phyloP scores from a whole-genome alignment of 2,329 filamentous ascomycete species.

The Nothomitra cinnamomea region DNA sequence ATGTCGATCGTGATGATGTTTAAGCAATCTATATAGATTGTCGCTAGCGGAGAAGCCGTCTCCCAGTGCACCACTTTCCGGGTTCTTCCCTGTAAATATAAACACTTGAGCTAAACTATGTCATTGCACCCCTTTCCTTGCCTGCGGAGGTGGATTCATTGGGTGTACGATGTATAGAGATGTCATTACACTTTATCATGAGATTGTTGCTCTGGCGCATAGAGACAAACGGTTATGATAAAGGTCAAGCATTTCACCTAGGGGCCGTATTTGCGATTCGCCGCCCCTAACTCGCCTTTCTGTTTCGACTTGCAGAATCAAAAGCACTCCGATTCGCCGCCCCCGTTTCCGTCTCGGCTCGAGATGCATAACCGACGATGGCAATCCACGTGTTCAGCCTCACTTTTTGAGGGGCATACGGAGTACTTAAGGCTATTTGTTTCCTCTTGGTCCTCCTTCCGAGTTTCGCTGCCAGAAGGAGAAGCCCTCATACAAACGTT shows the following conservation, averaged over 20 bases:
- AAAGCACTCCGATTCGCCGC: not conserved
- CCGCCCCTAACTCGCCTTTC: no score
- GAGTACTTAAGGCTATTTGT: not conserved
- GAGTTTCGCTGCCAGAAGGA: not conserved
- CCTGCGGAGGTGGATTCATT: no score
- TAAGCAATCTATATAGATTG: not conserved
- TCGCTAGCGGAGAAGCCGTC: not conserved
- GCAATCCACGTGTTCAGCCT: no score
- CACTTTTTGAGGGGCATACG: not conserved
- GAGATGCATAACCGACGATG: no score
- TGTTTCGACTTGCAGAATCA: no score
- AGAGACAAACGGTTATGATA: not conserved
- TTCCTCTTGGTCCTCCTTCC: not conserved
- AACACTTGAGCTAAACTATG: not conserved
- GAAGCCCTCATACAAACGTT: not conserved
- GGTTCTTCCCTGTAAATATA: not conserved
- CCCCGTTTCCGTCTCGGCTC: no score
- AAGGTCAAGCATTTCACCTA: not conserved
- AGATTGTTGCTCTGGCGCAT: not conserved
- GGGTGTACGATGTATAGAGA: no score
- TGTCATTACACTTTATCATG: not conserved
- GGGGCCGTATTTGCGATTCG: no score
- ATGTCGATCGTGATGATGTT: not conserved
- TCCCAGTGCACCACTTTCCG: not conserved
- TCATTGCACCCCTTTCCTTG: no score